phyloP scores from a whole-genome alignment of 768 basidiomycete species.

The Suillus cothurnatus region DNA sequence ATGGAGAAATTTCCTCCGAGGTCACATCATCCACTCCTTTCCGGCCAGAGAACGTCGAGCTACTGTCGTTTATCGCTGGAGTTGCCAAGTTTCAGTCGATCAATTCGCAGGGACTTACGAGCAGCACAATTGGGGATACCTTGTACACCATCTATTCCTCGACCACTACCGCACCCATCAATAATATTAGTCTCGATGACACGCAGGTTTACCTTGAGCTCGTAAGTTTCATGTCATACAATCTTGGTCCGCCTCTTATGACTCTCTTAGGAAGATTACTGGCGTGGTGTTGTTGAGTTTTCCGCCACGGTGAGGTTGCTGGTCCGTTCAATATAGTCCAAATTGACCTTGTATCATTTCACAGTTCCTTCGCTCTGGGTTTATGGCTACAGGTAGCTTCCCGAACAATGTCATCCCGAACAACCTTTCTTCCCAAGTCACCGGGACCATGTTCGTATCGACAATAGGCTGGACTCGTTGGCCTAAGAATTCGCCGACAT shows the following conservation, averaged over 20 bases:
- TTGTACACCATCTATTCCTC: conserved; percentile 17
- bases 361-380: conserved; percentile 13
- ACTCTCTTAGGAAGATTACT: conserved; percentile 9
- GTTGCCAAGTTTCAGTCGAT: conserved; percentile 11
- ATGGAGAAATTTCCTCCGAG: neutral
- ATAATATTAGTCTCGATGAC: neutral
- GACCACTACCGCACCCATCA: neutral
- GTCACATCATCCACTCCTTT: neutral
- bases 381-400: conserved; percentile 5
- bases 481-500: neutral
- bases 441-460: conserved; percentile 10
- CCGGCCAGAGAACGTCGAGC: conserved; percentile 3
- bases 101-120: conserved; percentile 16
- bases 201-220: conserved; percentile 2
- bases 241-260: neutral
- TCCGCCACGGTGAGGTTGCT: conserved; percentile 7
- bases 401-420: neutral
- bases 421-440: conserved; percentile 7
- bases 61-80: conserved; percentile 18
- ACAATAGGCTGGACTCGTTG: conserved; percentile 12
- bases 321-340: neutral
- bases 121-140: conserved; percentile 22
- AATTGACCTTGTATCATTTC: neutral
- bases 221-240: neutral
- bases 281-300: conserved; percentile 13